Base-by-base conservation (phyloP, 2,329 filamentous ascomycete genomes). In the Colletotrichum noveboracense region DNA sequence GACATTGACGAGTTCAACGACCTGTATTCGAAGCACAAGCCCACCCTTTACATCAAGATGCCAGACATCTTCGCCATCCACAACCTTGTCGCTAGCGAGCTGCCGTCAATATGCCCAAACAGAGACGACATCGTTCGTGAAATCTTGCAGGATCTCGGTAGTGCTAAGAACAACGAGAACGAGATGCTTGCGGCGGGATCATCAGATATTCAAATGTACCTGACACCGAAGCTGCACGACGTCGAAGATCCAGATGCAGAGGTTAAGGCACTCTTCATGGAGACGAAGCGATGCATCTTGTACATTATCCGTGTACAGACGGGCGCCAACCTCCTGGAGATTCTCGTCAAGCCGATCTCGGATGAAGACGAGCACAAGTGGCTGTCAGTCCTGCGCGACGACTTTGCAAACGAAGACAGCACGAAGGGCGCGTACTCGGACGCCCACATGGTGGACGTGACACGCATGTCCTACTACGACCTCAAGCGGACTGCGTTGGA, bases 1-100 rank as follows among this genome's bases (percentile, higher is more conserved):
- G 96, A 98, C 84, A 98, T 99, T 83, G 97, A 99, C 82, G 97
- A 98, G 83, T 99, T 97, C 91, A 98, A 98, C 83, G 97, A 99
- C 82, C 90, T 99, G 8, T 98, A 98, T 82, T 95, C 96, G 72
- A 96, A 97, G 84, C 97, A 96, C 78, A 98, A 98, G 85, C 97
- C 97, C 8, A 98, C 96, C 0, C 89, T 99, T n/a, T 99, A 98
- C 87, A 98, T 99, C 88, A 99, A 99, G 87, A 96, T 99, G 91
- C 92, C 94, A 18, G 97, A 99, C 83, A 96, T 99, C 73, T 98
- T 99, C 83, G 95, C 96, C 65, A 96, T 99, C 75, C 97, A 99
- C 85, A 95, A 94, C 78, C 90, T 98, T 26, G 91, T 98, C 70
- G 93, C 95, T 5, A 89, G 93, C 28, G 95, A 98, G 79, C 91